Percentiles rank a stretch among this genome's conserved stretches.
Conservation (phyloP, 768 basidiomycete genomes). For the Collybiopsis confluens region DNA sequence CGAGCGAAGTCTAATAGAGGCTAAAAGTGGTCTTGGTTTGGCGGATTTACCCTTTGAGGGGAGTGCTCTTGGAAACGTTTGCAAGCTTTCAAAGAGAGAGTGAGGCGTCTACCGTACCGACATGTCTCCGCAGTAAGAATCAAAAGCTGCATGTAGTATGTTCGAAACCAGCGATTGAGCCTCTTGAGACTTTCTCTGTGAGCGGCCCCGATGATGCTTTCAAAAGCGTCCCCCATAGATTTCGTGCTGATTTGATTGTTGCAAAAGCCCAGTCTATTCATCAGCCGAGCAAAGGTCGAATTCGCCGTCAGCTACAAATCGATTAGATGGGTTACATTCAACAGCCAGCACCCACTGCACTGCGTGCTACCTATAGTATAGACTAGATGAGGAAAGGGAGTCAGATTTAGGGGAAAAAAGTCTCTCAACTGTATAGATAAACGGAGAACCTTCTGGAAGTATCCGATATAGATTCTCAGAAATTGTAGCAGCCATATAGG, state of each 20-base stretch:
- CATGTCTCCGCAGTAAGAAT: slow-evolving; percentile 23
- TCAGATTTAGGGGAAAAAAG: neutral
- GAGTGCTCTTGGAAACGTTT: neutral
- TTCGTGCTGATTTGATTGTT: slow-evolving; percentile 8
- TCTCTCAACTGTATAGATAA: slow-evolving; percentile 30
- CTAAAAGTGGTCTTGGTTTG: neutral
- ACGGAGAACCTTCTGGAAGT: slow-evolving; percentile 26
- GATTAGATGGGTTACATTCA: neutral
- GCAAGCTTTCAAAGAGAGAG: neutral
- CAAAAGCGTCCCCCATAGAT: slow-evolving; percentile 33
- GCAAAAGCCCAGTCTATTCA: slow-evolving; percentile 29
- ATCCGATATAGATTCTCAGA: slow-evolving; percentile 32
- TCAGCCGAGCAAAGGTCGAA: slow-evolving; percentile 32
- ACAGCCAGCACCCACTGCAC: neutral
- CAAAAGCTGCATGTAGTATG: slow-evolving; percentile 35
- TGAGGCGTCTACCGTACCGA: slow-evolving; percentile 13
- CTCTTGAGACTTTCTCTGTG: slow-evolving; percentile 35
- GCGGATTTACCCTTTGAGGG: neutral
- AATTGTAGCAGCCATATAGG: slow-evolving; percentile 39
- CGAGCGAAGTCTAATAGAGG: neutral
- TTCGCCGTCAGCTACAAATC: slow-evolving; percentile 22
- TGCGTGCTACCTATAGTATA: slow-evolving; percentile 3
- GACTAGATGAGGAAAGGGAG: neutral
- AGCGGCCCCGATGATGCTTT: slow-evolving; percentile 41
- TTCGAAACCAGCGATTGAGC: slow-evolving; percentile 33